Conservation (phyloP, 257 asterid species). For the Nicotiana undulata region DNA sequence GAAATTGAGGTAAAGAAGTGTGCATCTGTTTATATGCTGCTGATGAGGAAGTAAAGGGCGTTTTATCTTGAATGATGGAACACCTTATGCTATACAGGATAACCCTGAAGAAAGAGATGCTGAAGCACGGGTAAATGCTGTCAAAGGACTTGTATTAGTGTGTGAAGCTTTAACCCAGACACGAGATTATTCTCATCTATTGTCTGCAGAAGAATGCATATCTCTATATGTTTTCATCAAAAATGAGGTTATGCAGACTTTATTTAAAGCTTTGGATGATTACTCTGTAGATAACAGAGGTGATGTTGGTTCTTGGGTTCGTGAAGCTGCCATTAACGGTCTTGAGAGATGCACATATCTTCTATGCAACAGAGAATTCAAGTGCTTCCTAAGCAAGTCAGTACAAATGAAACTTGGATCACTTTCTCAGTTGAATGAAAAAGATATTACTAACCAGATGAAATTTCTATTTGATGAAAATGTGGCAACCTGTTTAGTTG, state of each 20-base stretch:
- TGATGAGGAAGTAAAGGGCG: not conserved
- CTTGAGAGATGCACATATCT: constrained; percentile 84
- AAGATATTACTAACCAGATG: constrained; percentile 19
- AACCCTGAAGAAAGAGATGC: constrained; percentile 87
- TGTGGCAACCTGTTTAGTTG: constrained; percentile 59
- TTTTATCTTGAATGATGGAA: not conserved
- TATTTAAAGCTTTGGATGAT: constrained; percentile 83
- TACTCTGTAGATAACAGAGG: constrained; percentile 94
- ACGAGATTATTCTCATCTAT: constrained; percentile 30
- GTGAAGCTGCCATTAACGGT: constrained; percentile 93
- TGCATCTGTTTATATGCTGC: constrained; percentile 6
- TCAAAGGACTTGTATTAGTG: constrained; percentile 73
- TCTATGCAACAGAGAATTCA: constrained; percentile 55
- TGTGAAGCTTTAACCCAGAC: constrained; percentile 59
- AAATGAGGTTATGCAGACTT: constrained; percentile 69
- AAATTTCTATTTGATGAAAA: constrained; percentile 42
- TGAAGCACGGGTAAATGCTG: constrained; percentile 89
- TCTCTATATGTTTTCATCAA: constrained; percentile 47
- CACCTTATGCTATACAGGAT: constrained; percentile 42
- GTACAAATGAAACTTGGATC: constrained; percentile 20
- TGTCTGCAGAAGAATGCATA: constrained; percentile 41
- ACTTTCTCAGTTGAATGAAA: constrained; percentile 18
- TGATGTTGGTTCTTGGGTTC: constrained; percentile 99
- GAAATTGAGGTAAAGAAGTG: constrained; percentile 59
- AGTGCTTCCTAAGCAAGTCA: constrained; percentile 12